These are phyloP conservation scores for Rhododendron ovatum DNA, from an alignment of 148 eudicot genomes.

Conservation along the genomic window DNA sequence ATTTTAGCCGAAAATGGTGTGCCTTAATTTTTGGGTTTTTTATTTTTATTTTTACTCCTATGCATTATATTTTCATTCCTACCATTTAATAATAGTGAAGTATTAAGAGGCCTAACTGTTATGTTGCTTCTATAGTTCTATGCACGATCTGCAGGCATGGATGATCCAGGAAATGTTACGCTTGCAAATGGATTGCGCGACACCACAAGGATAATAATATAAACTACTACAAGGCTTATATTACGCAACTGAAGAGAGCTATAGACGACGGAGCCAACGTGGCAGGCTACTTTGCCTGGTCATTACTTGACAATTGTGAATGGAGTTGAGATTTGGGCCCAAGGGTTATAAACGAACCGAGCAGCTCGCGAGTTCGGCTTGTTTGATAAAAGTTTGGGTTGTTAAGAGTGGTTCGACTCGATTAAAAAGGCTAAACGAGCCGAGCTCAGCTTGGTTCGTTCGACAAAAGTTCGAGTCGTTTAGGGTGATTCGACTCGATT, in stretches of 20 bases:
- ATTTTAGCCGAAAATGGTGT: slow-evolving; percentile 86
- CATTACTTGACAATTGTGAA: slow-evolving; percentile 86
- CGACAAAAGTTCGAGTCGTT: too few relatives aligned
- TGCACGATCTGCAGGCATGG: slow-evolving; percentile 66
- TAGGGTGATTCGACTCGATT: too few relatives aligned
- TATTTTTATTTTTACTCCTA: too few relatives aligned
- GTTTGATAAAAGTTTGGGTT: too few relatives aligned
- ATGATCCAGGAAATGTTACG: slow-evolving; percentile 74
- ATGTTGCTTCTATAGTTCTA: too few relatives aligned
- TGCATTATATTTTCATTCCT: neutral
- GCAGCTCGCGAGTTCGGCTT: too few relatives aligned
- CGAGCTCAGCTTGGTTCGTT: too few relatives aligned
- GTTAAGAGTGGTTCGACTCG: too few relatives aligned
- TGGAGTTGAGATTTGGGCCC: slow-evolving; percentile 33
- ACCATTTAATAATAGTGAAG: neutral
- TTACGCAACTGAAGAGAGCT: slow-evolving; percentile 50
- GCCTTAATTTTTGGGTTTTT: neutral
- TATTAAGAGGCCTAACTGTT: neutral
- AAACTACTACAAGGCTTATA: slow-evolving; percentile 63
- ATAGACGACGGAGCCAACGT: slow-evolving; percentile 87
- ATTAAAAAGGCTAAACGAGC: too few relatives aligned
- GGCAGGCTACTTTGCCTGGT: slow-evolving; percentile 88
- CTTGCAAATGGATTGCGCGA: slow-evolving; percentile 55
- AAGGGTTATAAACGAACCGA: too few relatives aligned
- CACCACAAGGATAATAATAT: slow-evolving; percentile 63